These are phyloP conservation scores for Breynia disticha DNA, from an alignment of 441 rosid genomes.

Conservation along the genomic window DNA sequence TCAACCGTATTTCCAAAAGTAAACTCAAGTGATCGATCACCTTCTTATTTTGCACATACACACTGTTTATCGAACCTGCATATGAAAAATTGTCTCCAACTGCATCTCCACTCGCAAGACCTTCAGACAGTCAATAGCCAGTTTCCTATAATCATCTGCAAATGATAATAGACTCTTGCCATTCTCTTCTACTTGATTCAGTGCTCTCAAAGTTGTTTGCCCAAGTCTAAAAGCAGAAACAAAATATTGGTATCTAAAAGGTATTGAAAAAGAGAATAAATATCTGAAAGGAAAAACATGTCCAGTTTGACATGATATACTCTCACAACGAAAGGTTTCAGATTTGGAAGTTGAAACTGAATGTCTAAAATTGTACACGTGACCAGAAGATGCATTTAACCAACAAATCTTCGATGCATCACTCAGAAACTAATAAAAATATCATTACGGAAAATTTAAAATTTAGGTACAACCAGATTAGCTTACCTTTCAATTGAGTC, in stretches of 20 bases:
- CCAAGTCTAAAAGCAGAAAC: constrained; percentile 45
- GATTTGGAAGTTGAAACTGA: too few relatives aligned
- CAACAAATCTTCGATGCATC: not conserved
- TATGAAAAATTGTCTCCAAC: constrained; percentile 84
- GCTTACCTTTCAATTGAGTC: constrained; percentile 93
- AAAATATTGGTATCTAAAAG: not conserved
- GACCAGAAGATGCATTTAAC: too few relatives aligned
- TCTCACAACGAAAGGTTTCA: too few relatives aligned
- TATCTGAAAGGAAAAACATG: not conserved
- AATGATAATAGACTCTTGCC: constrained; percentile 60
- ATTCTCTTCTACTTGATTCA: constrained; percentile 43
- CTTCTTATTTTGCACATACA: too few relatives aligned
- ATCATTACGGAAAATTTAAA: not conserved
- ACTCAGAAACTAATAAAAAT: not conserved
- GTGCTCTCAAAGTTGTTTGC: constrained; percentile 40
- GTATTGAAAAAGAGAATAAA: too few relatives aligned
- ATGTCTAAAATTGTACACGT: too few relatives aligned
- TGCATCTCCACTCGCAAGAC: constrained; percentile 98
- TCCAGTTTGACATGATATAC: not conserved
- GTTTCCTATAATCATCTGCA: constrained; percentile 88
- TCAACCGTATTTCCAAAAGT: constrained; percentile 14
- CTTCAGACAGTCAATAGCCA: constrained; percentile 91
- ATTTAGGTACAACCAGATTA: constrained; percentile 2
- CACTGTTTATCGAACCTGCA: constrained; percentile 54
- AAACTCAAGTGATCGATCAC: too few relatives aligned